Evolutionary conservation across 106 monocot genomes (phyloP), one percentile per base, ranked within the genome.

Genomic region (Allium fistulosum): DNA sequence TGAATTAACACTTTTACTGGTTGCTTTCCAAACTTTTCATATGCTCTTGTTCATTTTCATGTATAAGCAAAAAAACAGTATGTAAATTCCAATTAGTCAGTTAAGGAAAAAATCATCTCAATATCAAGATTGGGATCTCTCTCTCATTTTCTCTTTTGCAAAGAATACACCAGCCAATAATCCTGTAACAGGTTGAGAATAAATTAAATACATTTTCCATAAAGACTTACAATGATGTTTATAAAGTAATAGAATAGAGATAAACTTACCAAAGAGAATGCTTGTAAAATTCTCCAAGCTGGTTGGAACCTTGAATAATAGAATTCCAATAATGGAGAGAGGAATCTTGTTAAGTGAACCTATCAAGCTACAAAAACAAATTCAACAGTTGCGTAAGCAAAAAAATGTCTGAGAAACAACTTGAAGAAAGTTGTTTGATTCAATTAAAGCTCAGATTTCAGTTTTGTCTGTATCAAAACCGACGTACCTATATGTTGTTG

Each of bases 81-180:
- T 37, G 5, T 37, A 37, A 37, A 37, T 37, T 37, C 37, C 37
- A 37, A 37, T 37, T 37, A 37, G 37, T 37, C 37, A 37, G 37
- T 37, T 37, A 37, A 37, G 37, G 37, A 37, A 37, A 18, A 59
- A 59, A 59, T 6, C 2, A 15, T 15, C 14, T 59, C 14, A 67
- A 17, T 52, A 67, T 67, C 67, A 67, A 12, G 67, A 67, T 16
- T 69, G 68, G 46, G 68, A 57, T 46, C 56, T 69, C 55, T 69
- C 72, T 17, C 62, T 72, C 72, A 95, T 76, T 78, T 95, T 95
- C 4, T 90, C 94, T 78, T 81, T 87, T 27, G 94, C 91, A 74
- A 95, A 95, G 58, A 95, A 81, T 48, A 95, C 79, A 18, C 94
- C 94, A 11, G 91, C 94, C 26, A 91, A 47, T 60, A 95, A 53